Evolutionary conservation across 164 flowering plant species (phyloP), one percentile per base, ranked within the genome.

Genomic region (Annona squamosa): DNA sequence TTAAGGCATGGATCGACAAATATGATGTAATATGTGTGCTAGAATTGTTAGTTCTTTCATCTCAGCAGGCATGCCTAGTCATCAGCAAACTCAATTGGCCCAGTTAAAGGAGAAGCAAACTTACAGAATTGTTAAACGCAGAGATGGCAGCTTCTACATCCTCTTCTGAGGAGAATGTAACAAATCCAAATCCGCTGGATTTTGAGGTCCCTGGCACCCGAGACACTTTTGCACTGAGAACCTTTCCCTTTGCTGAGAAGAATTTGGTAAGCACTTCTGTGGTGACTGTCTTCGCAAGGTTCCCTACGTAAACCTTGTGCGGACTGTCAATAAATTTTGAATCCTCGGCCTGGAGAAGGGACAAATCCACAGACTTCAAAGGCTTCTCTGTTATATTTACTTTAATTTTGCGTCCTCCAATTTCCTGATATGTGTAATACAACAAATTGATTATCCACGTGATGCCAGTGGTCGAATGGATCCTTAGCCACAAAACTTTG

Each of bases 271-370:
- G 90, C 0, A 71, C 77, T 4, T 89, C 97, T 5, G 88, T 78
- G 3, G 99, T 92, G 41, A 95, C 98, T 18, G 93, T 87, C 82
- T 84, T 92, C 64, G 94, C 90, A 74, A 95, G 90, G 79, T 95
- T 95, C n/a, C 98, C 99, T n/a, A 89, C 94, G 79, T 95, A 95
- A 48, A 95, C 97, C 71, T 95, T 95, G 86, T 88, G 57, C 4
- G 94, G 97, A 73, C 98, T 93, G 82, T 91, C 98, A 47, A 93
- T 48, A 68, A 90, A 91, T 62, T 84, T 84, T 37, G 92, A 84
- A 52, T 95, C 99, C 81, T 91, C 98, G 2, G 85, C 83, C 79
- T 89, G 92, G 68, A 84, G 82, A 56, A 79, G 61, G 19, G 93
- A 80, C 26, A 79, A 12, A 63, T 86, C 93, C 4, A 72, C 46